Evolutionary conservation across 2,329 filamentous ascomycete species (phyloP).

Genomic region (Didymella keratinophila): DNA sequence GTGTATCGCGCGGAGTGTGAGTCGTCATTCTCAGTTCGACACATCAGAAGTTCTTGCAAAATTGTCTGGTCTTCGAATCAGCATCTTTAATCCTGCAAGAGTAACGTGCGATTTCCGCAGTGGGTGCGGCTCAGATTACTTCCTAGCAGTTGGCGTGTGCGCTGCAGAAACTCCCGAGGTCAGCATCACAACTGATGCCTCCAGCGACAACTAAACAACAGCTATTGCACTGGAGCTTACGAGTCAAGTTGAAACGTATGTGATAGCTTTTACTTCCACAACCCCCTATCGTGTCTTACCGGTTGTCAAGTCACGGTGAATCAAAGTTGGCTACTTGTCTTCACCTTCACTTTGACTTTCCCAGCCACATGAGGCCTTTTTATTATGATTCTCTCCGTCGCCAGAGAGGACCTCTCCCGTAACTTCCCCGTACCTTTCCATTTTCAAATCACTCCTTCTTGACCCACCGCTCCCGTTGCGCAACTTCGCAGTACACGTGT

Average conservation of each 20-base stretch:
- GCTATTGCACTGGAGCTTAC: not conserved
- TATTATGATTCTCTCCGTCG: not conserved
- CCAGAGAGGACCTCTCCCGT: not conserved
- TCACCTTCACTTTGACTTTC: constrained; percentile 16
- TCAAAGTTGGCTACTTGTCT: not conserved
- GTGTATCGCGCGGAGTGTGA: not conserved
- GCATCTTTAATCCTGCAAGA: too few relatives aligned
- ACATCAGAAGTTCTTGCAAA: not conserved
- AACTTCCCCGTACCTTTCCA: not conserved
- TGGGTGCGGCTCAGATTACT: not conserved
- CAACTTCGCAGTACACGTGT: not conserved
- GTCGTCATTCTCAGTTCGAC: not conserved
- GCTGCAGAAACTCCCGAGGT: too few relatives aligned
- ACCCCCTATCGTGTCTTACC: not conserved
- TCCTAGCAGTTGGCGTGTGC: not conserved
- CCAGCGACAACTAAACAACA: not conserved
- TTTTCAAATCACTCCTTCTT: not conserved
- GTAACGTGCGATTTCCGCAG: not conserved
- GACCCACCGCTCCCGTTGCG: not conserved
- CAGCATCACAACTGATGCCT: not conserved
- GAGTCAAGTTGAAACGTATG: not conserved
- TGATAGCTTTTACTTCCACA: not conserved
- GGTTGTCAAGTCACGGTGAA: not conserved
- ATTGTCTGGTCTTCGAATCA: not conserved
- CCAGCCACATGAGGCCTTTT: constrained; percentile 6